These are phyloP conservation scores for Globisporangium nunn DNA, from an alignment of 352 stramenopile species.

Conservation along the genomic window DNA sequence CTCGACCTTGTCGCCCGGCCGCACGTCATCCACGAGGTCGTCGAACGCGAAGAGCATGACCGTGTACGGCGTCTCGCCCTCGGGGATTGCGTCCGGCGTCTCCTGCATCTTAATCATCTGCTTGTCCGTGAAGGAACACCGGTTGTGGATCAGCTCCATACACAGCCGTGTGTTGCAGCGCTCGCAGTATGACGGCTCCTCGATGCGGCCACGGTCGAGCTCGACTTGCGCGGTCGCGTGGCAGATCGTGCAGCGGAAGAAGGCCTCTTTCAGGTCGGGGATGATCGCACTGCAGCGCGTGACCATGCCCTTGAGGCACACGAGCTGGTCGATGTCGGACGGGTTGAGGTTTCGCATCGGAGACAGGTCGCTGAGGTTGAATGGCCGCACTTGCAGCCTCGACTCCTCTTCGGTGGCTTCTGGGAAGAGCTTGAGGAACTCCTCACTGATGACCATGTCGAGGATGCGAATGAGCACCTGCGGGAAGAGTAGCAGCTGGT, in stretches of 20 bases:
- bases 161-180: conserved; percentile 88
- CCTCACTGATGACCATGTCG: conserved; percentile 93
- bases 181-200: conserved; percentile 90
- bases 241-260: conserved; percentile 95
- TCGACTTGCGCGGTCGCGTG: conserved; percentile 86
- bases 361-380: conserved; percentile 91
- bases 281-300: conserved; percentile 95
- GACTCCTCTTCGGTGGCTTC: conserved; percentile 43
- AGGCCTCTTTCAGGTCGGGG: conserved; percentile 97
- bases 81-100: conserved; percentile 96
- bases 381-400: conserved; percentile 95
- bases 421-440: conserved; percentile 64
- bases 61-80: conserved; percentile 97
- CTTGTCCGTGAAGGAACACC: conserved; percentile 97
- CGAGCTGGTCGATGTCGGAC: conserved; percentile 95
- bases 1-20: conserved; percentile 94
- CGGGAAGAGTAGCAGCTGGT: conserved; percentile 95
- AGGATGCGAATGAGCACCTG: conserved; percentile 95
- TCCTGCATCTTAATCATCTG: conserved; percentile 98
- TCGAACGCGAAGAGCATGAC: conserved; percentile 98
- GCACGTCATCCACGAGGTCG: conserved; percentile 95
- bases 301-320: conserved; percentile 97
- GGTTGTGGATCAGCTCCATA: conserved; percentile 97
- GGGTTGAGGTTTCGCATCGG: conserved; percentile 96
- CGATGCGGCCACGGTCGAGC: conserved; percentile 94